Percentiles rank a stretch among this genome's conserved stretches.
Evolutionary conservation across 1,284 basidiomycete genomes (phyloP).

Genomic region (Hymenochaete sp.): DNA sequence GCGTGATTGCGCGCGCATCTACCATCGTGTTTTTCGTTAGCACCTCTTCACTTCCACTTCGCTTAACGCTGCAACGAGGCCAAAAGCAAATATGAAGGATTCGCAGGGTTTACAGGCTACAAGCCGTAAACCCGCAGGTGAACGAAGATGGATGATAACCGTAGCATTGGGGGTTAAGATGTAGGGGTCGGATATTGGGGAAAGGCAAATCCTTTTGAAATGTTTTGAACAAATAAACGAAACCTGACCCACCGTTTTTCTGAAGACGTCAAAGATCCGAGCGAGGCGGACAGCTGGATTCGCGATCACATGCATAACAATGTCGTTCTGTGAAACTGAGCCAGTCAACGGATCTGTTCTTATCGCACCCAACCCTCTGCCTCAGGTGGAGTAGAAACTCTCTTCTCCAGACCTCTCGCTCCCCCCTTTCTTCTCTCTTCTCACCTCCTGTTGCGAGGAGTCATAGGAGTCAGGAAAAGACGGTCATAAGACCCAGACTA

Average conservation of each 20-base stretch:
- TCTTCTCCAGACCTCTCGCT: too few species aligned
- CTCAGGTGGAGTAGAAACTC: too few species aligned
- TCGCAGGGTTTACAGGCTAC: neutral
- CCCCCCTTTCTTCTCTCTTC: too few species aligned
- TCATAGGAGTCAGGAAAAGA: too few species aligned
- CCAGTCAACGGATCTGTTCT: neutral
- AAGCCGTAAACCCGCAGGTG: neutral
- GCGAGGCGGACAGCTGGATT: slow-evolving; percentile 13
- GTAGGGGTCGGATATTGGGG: neutral
- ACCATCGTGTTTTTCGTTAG: too few species aligned
- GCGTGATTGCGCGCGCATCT: slow-evolving; percentile 15
- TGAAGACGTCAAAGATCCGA: slow-evolving; percentile 16
- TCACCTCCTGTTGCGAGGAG: too few species aligned
- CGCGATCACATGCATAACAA: slow-evolving; percentile 16
- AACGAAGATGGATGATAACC: neutral
- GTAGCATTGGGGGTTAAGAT: neutral
- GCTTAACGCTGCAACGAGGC: too few species aligned
- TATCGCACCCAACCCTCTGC: too few species aligned
- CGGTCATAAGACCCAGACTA: neutral
- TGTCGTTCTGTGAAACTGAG: slow-evolving; percentile 13
- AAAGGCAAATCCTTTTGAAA: neutral
- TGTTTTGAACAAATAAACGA: neutral
- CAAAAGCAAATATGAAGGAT: neutral
- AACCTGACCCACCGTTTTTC: slow-evolving; percentile 15
- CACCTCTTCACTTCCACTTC: too few species aligned